Base-by-base conservation (phyloP, 805 yeast species). In the Candida railenensis region DNA sequence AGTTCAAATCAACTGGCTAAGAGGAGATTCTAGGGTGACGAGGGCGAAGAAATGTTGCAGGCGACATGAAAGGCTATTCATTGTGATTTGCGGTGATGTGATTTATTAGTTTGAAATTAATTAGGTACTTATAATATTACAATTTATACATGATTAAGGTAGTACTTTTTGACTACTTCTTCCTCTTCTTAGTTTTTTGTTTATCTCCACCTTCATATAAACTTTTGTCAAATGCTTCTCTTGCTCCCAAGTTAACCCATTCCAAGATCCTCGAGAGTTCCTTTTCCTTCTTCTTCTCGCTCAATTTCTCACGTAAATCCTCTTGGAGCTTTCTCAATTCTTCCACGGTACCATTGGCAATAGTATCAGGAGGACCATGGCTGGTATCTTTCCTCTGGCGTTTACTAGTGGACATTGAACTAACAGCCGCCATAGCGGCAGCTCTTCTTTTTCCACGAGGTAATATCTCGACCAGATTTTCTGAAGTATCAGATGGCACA, bases 211-310 rank as follows among this genome's bases (percentile, higher is more conserved):
- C 87, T 14, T 81, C 86, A 50, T 78, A 82, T 48, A 82, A 80
- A 0, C 76, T 64, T 48, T 73, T 71, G 3, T 81, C 87, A 14
- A 71, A 63, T 36, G 62, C 59, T 11, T 80, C 84, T 14, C 75
- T 52, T 1, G 88, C 87, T 15, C 72, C 64, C 7, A 81, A 73
- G 54, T 83, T 83, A 21, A 81, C 82, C 88, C 89, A 83, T 47
- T 78, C 81, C 2, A 73, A 57, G 28, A 81, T 80, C 44, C 83
- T 62, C 18, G 68, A 66, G 43, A 67, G 55, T 48, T 71, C 80
- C 44, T 75, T 66, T 19, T 74, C 73, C 12, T 64, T 58, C 40
- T 60, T 57, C 49, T 74, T 56, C 9, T 62, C 59, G 1, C 53
- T 59, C 45, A 79, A 53, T 32, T 59, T 57, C 21, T 53, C 45